Evolutionary conservation across 2,329 filamentous ascomycete species (phyloP).

Genomic region (Penicillium hordei): DNA sequence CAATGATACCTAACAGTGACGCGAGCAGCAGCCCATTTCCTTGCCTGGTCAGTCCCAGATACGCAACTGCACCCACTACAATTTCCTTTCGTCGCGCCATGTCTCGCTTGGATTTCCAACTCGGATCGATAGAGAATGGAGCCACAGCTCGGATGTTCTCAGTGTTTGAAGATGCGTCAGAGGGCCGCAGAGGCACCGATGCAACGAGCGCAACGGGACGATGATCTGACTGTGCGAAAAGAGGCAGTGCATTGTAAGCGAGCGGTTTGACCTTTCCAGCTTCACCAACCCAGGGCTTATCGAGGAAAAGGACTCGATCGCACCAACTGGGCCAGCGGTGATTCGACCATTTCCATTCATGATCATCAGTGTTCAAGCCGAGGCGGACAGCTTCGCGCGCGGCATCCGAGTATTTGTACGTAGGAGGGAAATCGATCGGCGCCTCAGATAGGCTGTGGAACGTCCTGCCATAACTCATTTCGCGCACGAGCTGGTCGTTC

Average conservation of each 20-base stretch:
- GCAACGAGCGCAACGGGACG: slow-evolving; percentile 74
- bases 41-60: slow-evolving; percentile 52
- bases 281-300: slow-evolving; percentile 56
- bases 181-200: slow-evolving; percentile 58
- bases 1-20: slow-evolving; percentile 39
- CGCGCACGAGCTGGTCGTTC: slow-evolving; percentile 75
- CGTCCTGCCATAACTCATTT: slow-evolving; percentile 67
- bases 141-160: slow-evolving; percentile 42
- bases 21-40: slow-evolving; percentile 46
- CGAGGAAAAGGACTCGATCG: slow-evolving; percentile 80
- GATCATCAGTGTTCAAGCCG: slow-evolving; percentile 29
- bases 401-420: slow-evolving; percentile 76
- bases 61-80: slow-evolving; percentile 58
- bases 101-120: slow-evolving; percentile 56
- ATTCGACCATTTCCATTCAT: slow-evolving; percentile 70
- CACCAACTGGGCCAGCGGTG: slow-evolving; percentile 93
- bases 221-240: slow-evolving; percentile 84
- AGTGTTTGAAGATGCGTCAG: slow-evolving; percentile 28
- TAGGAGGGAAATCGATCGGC: slow-evolving; percentile 77
- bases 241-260: slow-evolving; percentile 71
- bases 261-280: slow-evolving; percentile 51
- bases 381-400: slow-evolving; percentile 40
- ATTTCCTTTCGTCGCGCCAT: slow-evolving; percentile 60
- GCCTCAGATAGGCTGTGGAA: slow-evolving; percentile 78
- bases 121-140: slow-evolving; percentile 58